Base-by-base conservation (phyloP, 2,329 filamentous ascomycete species). In the Apiospora rasikravindrae region DNA sequence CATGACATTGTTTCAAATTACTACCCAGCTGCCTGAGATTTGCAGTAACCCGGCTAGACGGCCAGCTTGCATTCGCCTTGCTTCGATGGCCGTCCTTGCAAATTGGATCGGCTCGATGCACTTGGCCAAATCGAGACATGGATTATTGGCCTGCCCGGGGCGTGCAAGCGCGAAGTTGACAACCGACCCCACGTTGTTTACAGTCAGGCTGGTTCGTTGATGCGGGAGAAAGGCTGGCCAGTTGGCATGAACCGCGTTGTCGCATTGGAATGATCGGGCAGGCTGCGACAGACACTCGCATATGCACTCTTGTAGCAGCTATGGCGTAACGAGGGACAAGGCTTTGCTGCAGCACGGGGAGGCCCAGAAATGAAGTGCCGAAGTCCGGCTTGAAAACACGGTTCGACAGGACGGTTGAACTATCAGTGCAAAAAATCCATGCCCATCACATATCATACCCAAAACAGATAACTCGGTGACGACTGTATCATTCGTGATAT, bases 251-350 rank as follows among this genome's bases (percentile, higher is more conserved):
- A 64, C 19, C 57, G 57, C 57, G 22, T 11, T 22, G 33, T 64
- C 57, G 11, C 57, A 64, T 40, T 64, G 29, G 16, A 40, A 64
- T 16, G 33, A 64, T n/a, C 33, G 57, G 57, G 33, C 29, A 64
- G 33, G 33, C 57, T 64, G 22, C 22, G 57, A 37, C 57, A 40
- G 33, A 33, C 19, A 40, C 57, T 64, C 40, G 57, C 57, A 64
- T 64, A 64, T 64, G 57, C 33, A 64, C 57, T 64, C 57, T 37
- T 49, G 45, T n/a, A 22, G 57, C 57, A 64, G 57, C 33, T 64
- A 64, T 64, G 57, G 57, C 19, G 33, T 40, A 64, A 64, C n/a
- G 29, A 22, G 33, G 33, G 33, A 64, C 33, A 24, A 19, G n/a
- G 57, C 57, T 64, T 24, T 64, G 57, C 57, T 14, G 57, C 29